Evolutionary conservation across 2,329 filamentous ascomycete species (phyloP).

Genomic region (Claviceps humidiphila): DNA sequence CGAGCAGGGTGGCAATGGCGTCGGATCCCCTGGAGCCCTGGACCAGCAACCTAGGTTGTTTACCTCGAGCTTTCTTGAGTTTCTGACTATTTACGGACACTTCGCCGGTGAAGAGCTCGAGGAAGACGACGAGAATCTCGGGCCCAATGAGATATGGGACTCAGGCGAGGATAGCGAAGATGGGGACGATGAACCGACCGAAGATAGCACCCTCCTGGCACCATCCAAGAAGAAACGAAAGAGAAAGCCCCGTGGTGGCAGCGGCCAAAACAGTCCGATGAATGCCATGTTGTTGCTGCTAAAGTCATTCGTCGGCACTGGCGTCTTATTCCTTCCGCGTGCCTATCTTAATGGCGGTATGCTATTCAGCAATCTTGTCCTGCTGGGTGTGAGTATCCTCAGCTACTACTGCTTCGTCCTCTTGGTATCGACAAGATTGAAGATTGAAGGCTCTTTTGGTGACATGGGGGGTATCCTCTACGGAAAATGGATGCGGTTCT

Average conservation of each 20-base stretch:
- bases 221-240: constrained; percentile 60
- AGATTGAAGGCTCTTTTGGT: constrained; percentile 87
- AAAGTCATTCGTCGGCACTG: constrained; percentile 96
- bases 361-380: constrained; percentile 85
- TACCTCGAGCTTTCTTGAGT: constrained; percentile 90
- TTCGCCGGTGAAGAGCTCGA: constrained; percentile 95
- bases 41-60: constrained; percentile 44
- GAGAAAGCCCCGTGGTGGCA: constrained; percentile 60
- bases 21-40: constrained; percentile 17
- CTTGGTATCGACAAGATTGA: constrained; percentile 72
- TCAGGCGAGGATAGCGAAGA: constrained; percentile 60
- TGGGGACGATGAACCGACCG: constrained; percentile 66
- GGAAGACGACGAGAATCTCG: constrained; percentile 84
- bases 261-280: constrained; percentile 63
- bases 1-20: constrained; percentile 20
- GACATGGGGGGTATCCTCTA: constrained; percentile 91
- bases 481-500: constrained; percentile 73
- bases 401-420: constrained; percentile 98
- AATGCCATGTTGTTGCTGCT: constrained; percentile 76
- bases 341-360: constrained; percentile 95
- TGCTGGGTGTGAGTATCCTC: constrained; percentile 71
- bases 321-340: constrained; percentile 81
- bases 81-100: constrained; percentile 87
- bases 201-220: constrained; percentile 73
- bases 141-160: constrained; percentile 82